Evolutionary conservation across 768 basidiomycete species (phyloP).

Genomic region (Gloeopeniophorella convolvens): DNA sequence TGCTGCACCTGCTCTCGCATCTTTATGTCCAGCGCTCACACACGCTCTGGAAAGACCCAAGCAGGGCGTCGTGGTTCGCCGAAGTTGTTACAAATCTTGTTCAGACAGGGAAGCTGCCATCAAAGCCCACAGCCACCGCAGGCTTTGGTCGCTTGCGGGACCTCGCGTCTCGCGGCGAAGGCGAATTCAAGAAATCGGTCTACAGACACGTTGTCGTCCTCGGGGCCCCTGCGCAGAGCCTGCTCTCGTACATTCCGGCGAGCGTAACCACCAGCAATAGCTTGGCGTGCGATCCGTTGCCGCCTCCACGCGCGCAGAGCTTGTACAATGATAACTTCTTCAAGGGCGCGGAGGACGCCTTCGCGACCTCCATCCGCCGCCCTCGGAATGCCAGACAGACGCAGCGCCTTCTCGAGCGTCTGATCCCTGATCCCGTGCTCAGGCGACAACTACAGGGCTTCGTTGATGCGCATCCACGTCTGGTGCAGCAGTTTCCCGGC

Average conservation of each 20-base stretch:
- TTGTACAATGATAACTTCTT: slow-evolving; percentile 76
- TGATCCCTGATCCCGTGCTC: slow-evolving; percentile 53
- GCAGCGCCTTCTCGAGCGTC: slow-evolving; percentile 45
- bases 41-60: slow-evolving; percentile 75
- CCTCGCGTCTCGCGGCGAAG: slow-evolving; percentile 32
- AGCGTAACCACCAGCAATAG: slow-evolving; percentile 45
- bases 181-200: slow-evolving; percentile 41
- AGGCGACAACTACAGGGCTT: slow-evolving; percentile 55
- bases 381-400: slow-evolving; percentile 40
- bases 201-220: slow-evolving; percentile 78
- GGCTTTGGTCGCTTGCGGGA: slow-evolving; percentile 31
- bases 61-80: slow-evolving; percentile 60
- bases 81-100: slow-evolving; percentile 44
- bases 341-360: slow-evolving; percentile 49
- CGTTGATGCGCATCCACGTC: slow-evolving; percentile 48
- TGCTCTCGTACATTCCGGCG: slow-evolving; percentile 69
- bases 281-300: slow-evolving; percentile 81
- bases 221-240: slow-evolving; percentile 50
- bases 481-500: slow-evolving; percentile 54
- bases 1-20: slow-evolving; percentile 77
- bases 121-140: slow-evolving; percentile 30
- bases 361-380: slow-evolving; percentile 26
- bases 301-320: slow-evolving; percentile 55
- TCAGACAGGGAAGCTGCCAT: slow-evolving; percentile 26
- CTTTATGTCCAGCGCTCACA: slow-evolving; percentile 79